Evolutionary conservation across 2,329 filamentous ascomycete genomes (phyloP).

Genomic region (Tolypocladium paradoxum): DNA sequence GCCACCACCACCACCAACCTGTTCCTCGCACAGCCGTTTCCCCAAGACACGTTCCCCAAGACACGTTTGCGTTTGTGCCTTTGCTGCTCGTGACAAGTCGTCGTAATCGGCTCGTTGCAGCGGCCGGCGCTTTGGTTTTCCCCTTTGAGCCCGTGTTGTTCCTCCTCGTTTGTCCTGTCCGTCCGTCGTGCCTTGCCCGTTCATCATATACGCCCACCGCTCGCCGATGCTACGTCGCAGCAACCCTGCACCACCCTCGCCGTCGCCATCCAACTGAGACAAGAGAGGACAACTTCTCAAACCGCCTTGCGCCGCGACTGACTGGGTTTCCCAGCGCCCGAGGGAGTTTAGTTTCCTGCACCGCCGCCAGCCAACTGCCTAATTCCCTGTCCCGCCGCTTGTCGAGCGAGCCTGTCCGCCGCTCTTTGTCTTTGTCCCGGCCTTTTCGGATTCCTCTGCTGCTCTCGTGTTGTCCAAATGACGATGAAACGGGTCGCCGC

Average conservation of each 20-base stretch:
- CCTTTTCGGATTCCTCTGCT: neutral
- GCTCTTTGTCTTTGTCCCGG: too few relatives aligned
- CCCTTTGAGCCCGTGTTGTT: neutral
- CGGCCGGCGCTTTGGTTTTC: neutral
- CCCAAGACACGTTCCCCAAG: neutral
- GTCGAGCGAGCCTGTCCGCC: too few relatives aligned
- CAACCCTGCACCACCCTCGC: neutral
- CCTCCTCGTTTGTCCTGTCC: neutral
- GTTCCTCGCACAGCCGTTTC: neutral
- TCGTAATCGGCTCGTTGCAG: neutral
- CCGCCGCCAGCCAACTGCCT: neutral
- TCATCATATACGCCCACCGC: neutral
- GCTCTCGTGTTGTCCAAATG: neutral
- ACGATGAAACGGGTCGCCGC: conserved; percentile 9
- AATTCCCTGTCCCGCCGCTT: too few relatives aligned
- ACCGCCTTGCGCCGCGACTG: neutral
- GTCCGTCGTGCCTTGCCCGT: neutral
- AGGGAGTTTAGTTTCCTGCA: neutral
- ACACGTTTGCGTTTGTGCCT: neutral
- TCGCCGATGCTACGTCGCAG: neutral
- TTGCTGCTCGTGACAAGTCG: neutral
- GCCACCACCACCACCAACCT: neutral
- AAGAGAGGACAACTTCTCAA: neutral
- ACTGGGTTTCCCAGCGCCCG: neutral
- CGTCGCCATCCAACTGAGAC: neutral